Percentiles rank a stretch among this genome's conserved stretches.
Conservation (phyloP, 768 basidiomycete species). For the Leccinum olivaceopallidum region DNA sequence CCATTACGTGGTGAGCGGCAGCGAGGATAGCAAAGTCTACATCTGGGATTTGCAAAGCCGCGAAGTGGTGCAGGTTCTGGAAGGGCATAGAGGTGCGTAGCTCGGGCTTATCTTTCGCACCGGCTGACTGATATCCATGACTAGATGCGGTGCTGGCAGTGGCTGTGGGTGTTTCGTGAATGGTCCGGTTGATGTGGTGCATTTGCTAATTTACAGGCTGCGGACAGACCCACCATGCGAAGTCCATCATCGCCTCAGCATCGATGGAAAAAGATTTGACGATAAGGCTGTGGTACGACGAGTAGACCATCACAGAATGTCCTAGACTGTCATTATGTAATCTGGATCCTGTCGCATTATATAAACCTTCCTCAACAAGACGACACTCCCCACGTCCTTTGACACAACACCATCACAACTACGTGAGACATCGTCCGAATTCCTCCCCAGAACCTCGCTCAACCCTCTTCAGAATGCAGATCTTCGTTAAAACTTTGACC, state of each 20-base stretch:
- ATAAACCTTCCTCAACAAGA: too few relatives aligned
- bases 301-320: conserved; percentile 8
- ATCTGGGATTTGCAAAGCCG: conserved; percentile 90
- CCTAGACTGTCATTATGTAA: neutral
- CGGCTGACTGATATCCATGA: conserved; percentile 1
- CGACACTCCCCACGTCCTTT: too few relatives aligned
- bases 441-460: neutral
- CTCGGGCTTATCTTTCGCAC: neutral
- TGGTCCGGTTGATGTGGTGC: neutral
- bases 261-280: conserved; percentile 86
- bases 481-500: conserved; percentile 86
- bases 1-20: conserved; percentile 82
- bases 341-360: neutral
- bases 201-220: neutral
- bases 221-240: conserved; percentile 71
- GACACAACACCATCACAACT: too few relatives aligned
- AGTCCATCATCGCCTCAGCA: conserved; percentile 81
- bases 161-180: conserved; percentile 48
- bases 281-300: conserved; percentile 79
- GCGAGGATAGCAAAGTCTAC: conserved; percentile 86
- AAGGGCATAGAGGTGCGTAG: conserved; percentile 75
- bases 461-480: conserved; percentile 41
- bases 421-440: conserved; percentile 2
- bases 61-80: conserved; percentile 69
- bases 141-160: conserved; percentile 72